phyloP scores from a whole-genome alignment of 352 stramenopile genomes.

The Globisporangium perplexum region DNA sequence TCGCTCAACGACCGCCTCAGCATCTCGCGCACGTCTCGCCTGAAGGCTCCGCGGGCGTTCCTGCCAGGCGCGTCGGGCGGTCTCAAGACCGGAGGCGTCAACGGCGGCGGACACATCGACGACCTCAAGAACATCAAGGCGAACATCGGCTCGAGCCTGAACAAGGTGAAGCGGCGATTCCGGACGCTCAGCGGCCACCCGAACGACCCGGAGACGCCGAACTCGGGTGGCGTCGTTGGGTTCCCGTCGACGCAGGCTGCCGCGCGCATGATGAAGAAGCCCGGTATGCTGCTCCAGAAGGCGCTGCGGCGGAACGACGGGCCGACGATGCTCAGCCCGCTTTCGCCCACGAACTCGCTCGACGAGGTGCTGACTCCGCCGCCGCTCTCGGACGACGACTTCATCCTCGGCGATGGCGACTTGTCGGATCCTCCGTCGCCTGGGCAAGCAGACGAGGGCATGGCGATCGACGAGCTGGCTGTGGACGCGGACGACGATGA shows the following conservation, averaged over 20 bases:
- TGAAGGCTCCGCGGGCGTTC: conserved; percentile 42
- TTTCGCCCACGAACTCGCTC: conserved; percentile 18
- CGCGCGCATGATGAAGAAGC: conserved; percentile 67
- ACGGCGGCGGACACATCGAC: conserved; percentile 35
- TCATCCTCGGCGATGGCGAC: conserved; percentile 7
- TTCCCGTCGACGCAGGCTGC: conserved; percentile 28
- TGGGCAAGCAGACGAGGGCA: neutral
- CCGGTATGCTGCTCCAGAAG: conserved; percentile 62
- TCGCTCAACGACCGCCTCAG: conserved; percentile 56
- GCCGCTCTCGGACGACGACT: conserved; percentile 17
- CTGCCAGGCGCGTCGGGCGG: conserved; percentile 12
- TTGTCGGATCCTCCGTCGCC: conserved; percentile 10
- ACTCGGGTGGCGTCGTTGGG: neutral
- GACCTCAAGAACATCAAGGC: conserved; percentile 71
- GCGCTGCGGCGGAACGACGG: conserved; percentile 22
- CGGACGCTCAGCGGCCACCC: conserved; percentile 49
- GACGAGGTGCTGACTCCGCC: conserved; percentile 22
- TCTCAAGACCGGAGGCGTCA: conserved; percentile 13
- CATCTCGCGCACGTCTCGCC: conserved; percentile 41
- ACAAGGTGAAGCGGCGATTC: conserved; percentile 74
- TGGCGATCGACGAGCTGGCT: conserved; percentile 3
- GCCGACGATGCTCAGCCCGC: conserved; percentile 6
- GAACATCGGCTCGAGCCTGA: conserved; percentile 70
- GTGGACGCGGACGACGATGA: neutral
- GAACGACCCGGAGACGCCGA: conserved; percentile 26